A percentile compares a stretch with the other conserved stretches of the same genome.
Evolutionary conservation across 108 stramenopile genomes (phyloP).

Genomic region (Aureococcus anophagefferens): DNA sequence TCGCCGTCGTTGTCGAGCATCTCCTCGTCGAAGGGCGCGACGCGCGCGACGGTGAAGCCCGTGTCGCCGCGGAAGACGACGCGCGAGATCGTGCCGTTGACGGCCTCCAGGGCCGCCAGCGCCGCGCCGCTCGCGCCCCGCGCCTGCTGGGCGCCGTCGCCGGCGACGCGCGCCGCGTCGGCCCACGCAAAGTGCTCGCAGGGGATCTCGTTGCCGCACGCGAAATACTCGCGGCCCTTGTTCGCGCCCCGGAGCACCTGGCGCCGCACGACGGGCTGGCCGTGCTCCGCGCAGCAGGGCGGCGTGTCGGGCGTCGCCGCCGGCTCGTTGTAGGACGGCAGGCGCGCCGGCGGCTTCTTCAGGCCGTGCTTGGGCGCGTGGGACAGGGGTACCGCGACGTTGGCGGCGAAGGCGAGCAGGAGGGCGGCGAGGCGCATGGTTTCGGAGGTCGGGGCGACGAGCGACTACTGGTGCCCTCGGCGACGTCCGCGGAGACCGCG

Average conservation of each 20-base stretch:
- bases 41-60: background rate
- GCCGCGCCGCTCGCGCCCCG: background rate
- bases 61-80: background rate
- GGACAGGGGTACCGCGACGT: no score
- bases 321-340: background rate
- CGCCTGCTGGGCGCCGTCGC: background rate
- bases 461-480: no score
- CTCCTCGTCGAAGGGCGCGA: no score
- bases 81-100: background rate
- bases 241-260: background rate
- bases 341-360: background rate
- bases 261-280: background rate
- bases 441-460: no score
- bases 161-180: background rate
- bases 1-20: no score
- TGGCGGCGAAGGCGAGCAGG: no score
- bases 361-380: background rate
- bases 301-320: background rate
- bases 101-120: background rate
- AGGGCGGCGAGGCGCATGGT: no score
- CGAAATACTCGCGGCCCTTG: background rate
- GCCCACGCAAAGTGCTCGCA: background rate
- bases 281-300: background rate
- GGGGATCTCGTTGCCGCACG: background rate
- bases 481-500: no score